Conservation (phyloP, 1,139 yeast species). For the Pichia sp. region DNA sequence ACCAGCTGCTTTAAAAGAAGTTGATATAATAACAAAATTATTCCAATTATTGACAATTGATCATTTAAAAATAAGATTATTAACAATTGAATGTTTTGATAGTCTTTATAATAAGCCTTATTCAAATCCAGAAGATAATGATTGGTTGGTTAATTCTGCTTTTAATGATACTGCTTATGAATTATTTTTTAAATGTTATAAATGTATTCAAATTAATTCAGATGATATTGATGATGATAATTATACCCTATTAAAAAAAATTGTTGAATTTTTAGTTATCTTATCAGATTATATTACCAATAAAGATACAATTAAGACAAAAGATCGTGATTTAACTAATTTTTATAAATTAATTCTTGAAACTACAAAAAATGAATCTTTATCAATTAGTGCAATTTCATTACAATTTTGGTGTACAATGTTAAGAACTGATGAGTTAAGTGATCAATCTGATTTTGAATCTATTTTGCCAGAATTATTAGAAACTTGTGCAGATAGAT, state of each 20-base stretch:
- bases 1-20: constrained; percentile 62
- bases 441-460: constrained; percentile 40
- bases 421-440: constrained; percentile 70
- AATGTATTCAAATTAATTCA: constrained; percentile 56
- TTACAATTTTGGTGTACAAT: constrained; percentile 93
- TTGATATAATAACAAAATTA: constrained; percentile 63
- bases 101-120: constrained; percentile 81
- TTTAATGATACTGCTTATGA: constrained; percentile 67
- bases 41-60: constrained; percentile 55
- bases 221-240: constrained; percentile 72
- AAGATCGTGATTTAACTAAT: constrained; percentile 49
- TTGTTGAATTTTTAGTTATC: constrained; percentile 91
- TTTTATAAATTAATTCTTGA: constrained; percentile 70
- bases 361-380: constrained; percentile 78
- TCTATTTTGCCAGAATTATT: constrained; percentile 59
- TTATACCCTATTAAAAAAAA: constrained; percentile 77
- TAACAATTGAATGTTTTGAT: constrained; percentile 88
- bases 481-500: constrained; percentile 71
- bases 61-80: constrained; percentile 61
- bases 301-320: constrained; percentile 29
- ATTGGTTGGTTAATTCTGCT: constrained; percentile 62
- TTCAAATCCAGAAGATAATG: constrained; percentile 63
- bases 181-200: constrained; percentile 60
- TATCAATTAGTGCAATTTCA: constrained; percentile 86
- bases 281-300: constrained; percentile 69